These are phyloP conservation scores for Acidiella bohemica DNA, from an alignment of 495 filamentous ascomycete genomes.

Conservation along the genomic window DNA sequence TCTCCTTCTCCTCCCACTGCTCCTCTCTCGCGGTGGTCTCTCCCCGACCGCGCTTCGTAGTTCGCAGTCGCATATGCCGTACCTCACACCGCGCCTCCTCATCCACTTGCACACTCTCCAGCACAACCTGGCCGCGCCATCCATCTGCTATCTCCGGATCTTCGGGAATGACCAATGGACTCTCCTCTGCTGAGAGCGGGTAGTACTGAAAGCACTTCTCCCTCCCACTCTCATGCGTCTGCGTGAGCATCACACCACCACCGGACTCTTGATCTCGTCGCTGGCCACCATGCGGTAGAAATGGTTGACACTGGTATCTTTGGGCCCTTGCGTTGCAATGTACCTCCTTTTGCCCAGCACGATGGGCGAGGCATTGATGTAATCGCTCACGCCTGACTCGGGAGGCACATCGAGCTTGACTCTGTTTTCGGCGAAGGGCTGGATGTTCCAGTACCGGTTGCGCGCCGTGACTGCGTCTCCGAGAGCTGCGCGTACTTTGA, in stretches of 20 bases:
- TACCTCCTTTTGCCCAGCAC: constrained; percentile 45
- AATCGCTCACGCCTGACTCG: constrained; percentile 68
- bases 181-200: constrained; percentile 36
- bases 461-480: constrained; percentile 40
- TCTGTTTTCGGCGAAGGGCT: constrained; percentile 74
- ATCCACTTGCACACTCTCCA: constrained; percentile 31
- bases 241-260: constrained; percentile 95
- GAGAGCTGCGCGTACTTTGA: constrained; percentile 43
- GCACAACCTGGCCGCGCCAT: constrained; percentile 40
- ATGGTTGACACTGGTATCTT: constrained; percentile 52
- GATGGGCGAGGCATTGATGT: constrained; percentile 95
- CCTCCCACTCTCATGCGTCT: constrained; percentile 64
- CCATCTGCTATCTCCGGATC: constrained; percentile 44
- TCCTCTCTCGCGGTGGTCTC: not conserved
- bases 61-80: constrained; percentile 8
- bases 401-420: constrained; percentile 70
- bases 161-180: constrained; percentile 4
- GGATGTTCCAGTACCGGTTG: constrained; percentile 76
- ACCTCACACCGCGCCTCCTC: constrained; percentile 8
- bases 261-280: constrained; percentile 60
- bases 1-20: constrained; percentile 35
- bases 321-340: constrained; percentile 69
- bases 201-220: constrained; percentile 94
- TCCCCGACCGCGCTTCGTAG: too few species aligned
- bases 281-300: constrained; percentile 96